Base-by-base conservation (phyloP, 352 stramenopile species). In the Thalassiosira ordinaria region DNA sequence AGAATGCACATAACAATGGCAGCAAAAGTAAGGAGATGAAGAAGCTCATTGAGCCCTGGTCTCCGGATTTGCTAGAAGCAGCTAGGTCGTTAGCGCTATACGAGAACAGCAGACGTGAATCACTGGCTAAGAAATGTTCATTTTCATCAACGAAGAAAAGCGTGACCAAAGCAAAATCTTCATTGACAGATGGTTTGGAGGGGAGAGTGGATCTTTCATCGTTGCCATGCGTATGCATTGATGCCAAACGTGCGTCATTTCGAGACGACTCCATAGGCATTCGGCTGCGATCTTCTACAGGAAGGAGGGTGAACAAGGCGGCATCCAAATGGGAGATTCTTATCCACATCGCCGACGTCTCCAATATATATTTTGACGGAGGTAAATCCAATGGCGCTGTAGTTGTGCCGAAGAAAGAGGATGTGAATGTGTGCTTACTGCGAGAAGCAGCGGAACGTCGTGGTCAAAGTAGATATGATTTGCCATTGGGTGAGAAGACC, bases 241-340 rank as follows among this genome's bases (percentile, higher is more conserved):
- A 95, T 82, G 81, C 86, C 6, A 70, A 87, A 57, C 59, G 80
- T 51, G 73, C 86, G 1, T 65, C 79, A 0, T 95, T 95, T 75
- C 78, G 88, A 52, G 90, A 95, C 67, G 90, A 94, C 76, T 76
- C 82, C 22, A 84, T 94, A 74, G 88, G 90, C 9, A 77, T 94
- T 63, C 69, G 87, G 56, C 68, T 78, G 27, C 69, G 88, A 61
- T 78, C 82, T 11, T 78, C 65, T 5, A 93, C 87, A 1, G 84
- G 87, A 27, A 74, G 87, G 41, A 86, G 82, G 68, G 80, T 91
- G 7, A 72, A 82, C 11, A 69, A 71, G 6, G 51, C 72, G 24
- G 84, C 77, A 55, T 89, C 80, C 3, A 89, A 92, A 77, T 94
- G 83, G 84, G 90, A 94, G 73, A 62, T 94, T 51, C 68, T 94